Evolutionary conservation across 768 basidiomycete species (phyloP).

Genomic region (Suillus discolor): DNA sequence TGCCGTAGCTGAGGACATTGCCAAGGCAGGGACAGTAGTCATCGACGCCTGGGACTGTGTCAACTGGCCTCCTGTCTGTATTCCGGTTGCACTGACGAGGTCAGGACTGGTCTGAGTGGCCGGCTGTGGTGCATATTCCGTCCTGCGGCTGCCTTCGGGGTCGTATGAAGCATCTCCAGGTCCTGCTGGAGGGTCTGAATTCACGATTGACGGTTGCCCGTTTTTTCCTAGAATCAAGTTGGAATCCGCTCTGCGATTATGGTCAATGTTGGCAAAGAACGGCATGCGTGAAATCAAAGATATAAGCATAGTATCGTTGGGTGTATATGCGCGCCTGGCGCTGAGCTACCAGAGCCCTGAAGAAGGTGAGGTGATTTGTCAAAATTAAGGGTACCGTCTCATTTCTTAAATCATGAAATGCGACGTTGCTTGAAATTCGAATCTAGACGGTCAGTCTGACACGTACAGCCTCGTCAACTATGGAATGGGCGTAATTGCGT

Average conservation of each 20-base stretch:
- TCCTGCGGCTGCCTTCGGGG: not conserved
- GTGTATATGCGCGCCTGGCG: slow-evolving; percentile 1
- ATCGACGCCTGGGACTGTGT: not conserved
- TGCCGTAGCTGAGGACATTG: slow-evolving; percentile 15
- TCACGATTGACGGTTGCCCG: not conserved
- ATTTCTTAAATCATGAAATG: not conserved
- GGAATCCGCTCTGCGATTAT: not conserved
- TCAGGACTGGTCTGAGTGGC: not conserved
- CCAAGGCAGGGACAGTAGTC: not conserved
- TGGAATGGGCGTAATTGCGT: too few relatives aligned
- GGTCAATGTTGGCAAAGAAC: not conserved
- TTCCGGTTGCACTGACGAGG: not conserved
- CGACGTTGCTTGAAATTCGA: slow-evolving; percentile 5
- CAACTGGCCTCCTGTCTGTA: not conserved
- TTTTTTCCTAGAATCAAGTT: not conserved
- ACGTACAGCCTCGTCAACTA: too few relatives aligned
- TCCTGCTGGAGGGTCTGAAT: not conserved
- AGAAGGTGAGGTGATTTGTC: not conserved
- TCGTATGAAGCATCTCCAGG: not conserved
- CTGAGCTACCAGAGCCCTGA: not conserved
- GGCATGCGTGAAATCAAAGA: not conserved
- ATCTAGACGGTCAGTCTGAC: not conserved
- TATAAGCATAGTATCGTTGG: not conserved
- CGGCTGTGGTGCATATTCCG: not conserved
- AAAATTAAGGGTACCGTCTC: not conserved